Base-by-base conservation (phyloP, 2,329 filamentous ascomycete species). In the Penicillium frequentans region DNA sequence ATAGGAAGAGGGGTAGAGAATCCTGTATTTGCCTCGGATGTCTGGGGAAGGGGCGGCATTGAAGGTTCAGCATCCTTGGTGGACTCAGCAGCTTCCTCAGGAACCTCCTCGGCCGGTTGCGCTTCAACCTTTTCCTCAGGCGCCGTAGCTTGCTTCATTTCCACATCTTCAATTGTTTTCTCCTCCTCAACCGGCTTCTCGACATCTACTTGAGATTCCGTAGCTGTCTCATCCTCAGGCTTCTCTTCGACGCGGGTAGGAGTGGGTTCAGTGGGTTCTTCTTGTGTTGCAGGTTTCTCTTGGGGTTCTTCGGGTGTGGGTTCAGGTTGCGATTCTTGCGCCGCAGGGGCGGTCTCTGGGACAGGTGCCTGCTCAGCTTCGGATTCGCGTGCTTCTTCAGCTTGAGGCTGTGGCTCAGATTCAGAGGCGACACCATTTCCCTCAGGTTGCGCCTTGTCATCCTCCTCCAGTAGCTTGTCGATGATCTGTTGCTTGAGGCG, bases 401-500 rank as follows among this genome's bases (percentile, higher is more conserved):
- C 13, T 37, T 37, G 46, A 26, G 49, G 29, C 26, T 55, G 35
- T 26, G 52, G 26, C 23, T 43, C 45, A 9, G 37, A 26, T 43
- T 44, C 37, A 24, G 29, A 16, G 3, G 49, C 3, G 54, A 61
- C 56, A 23, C 51, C 52, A 8, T 55, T 42, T 6, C 65, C 70
- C n/a, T 65, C 68, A 46, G 70, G 65, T 42, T 74, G 60, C 43
- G 64, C 65, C n/a, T 72, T 67, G 3, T 64, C 64, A 54, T 79
- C 77, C 39, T 72, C 68, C 57, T 81, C 77, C 13, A 79, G 70
- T 46, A 93, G 75, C 57, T 88, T 84, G 58, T 87, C 83, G 55
- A 93, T 81, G 47, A 92, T 75, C 27, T 80, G 72, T 50, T 79
- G 83, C 58, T 89, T 89, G 24, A 86, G 82, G 71, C 92, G 90